Base-by-base conservation (phyloP, 345 rosid genomes). In the Populus simonii region DNA sequence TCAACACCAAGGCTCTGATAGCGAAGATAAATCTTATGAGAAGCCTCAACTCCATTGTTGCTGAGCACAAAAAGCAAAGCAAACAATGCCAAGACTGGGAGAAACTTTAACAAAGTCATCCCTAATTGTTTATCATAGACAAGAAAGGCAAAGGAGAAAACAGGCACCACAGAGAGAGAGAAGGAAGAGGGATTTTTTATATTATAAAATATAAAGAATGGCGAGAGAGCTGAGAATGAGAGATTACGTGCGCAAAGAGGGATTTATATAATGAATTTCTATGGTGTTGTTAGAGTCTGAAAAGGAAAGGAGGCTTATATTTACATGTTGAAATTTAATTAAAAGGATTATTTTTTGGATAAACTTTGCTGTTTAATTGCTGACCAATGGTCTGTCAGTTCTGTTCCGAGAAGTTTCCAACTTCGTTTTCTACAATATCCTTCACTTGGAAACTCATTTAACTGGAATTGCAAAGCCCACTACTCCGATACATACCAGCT, bases 21-120 rank as follows among this genome's bases (percentile, higher is more conserved):
- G 36, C 79, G 43, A 1, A 84, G 84, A 47, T 73, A 89, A 49
- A 89, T 23, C 25, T 68, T 71, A 77, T 94, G 98, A 33, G 89
- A 87, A 6, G 91, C 88, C 63, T 87, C 81, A 6, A 81, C 86
- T 47, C 85, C 84, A 31, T 78, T 55, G 73, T 70, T 76, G 80
- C 71, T 69, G 43, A 22, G 9, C 31, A 72, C 11, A 3, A 35
- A 23, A 13, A 75, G 10, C 27, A 53, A 65, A 3, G 25, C 72
- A 36, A 67, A 0, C 33, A 66, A n/a, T 9, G 66, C 2, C 23
- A 67, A 27, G 51, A 63, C 36, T 18, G 71, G 33, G 16, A 70
- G 22, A 36, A 70, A 20, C 22, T 49, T 38, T 0, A 59, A 10
- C 18, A 9, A 18, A 38, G 13, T 63, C 82, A 74, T 74, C 45